Percentiles rank a stretch among this genome's conserved stretches.
phyloP scores from a whole-genome alignment of 2,329 filamentous ascomycete species.

The Torrubiella hemipterigena region DNA sequence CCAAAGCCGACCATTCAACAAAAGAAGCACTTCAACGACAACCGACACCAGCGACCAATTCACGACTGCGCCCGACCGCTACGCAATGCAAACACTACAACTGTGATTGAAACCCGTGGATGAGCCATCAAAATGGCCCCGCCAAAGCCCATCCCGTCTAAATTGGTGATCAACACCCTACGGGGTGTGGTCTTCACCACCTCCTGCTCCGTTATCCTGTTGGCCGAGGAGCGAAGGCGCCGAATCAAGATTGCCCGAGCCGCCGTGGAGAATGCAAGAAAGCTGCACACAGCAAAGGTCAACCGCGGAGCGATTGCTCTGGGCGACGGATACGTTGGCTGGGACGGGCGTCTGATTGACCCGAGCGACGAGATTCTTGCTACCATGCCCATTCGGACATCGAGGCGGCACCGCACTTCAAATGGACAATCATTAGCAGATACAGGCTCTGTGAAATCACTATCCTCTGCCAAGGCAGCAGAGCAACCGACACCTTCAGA shows the following conservation, averaged over 20 bases:
- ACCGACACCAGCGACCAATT: neutral
- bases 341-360: slow-evolving; percentile 9
- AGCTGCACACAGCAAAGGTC: slow-evolving; percentile 28
- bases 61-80: too few species aligned
- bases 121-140: slow-evolving; percentile 27
- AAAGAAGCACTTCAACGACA: too few species aligned
- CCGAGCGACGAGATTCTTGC: slow-evolving; percentile 15
- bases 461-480: too few species aligned
- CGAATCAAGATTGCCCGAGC: slow-evolving; percentile 37
- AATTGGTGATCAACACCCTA: slow-evolving; percentile 42
- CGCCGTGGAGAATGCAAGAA: slow-evolving; percentile 40
- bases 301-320: slow-evolving; percentile 16
- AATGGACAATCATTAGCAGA: too few species aligned
- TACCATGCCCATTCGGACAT: too few species aligned
- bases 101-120: slow-evolving; percentile 1
- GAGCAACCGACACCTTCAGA: neutral
- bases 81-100: too few species aligned
- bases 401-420: too few species aligned
- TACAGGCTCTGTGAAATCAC: too few species aligned
- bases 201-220: slow-evolving; percentile 41
- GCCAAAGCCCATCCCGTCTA: slow-evolving; percentile 38
- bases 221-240: slow-evolving; percentile 45
- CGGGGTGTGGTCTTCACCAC: slow-evolving; percentile 44
- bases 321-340: slow-evolving; percentile 12
- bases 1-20: too few species aligned